Evolutionary conservation across 75 land plant genomes (phyloP), one percentile per base, ranked within the genome.

Genomic region (Pinus albicaulis): DNA sequence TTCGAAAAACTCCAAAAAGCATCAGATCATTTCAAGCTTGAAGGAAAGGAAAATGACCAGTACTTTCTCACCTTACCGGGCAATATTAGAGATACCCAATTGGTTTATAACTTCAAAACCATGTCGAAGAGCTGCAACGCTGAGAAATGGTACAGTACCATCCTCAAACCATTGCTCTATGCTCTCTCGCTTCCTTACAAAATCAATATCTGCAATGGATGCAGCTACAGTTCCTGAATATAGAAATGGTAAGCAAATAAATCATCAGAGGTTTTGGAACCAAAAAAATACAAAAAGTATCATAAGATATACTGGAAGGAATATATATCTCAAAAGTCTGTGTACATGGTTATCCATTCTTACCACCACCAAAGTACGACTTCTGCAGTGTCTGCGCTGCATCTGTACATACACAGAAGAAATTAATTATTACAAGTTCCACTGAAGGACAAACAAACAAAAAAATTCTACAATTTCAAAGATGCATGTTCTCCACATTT

Each of bases 351-450:
- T 73, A 34, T 56, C 57, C 74, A 6, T 16, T 78, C 88, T 72
- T 60, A 96, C 99, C 99, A 87, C 99, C 99, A 80, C 95, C 90
- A 59, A 96, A 96, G 64, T 94, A 96, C 12, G 80, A 86, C 77
- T 89, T 94, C 78, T 87, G 86, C 71, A 96, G 63, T n/a, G 89
- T 57, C 57, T 73, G 70, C 16, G 93, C 90, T 56, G 95, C 92
- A 68, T 92, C 99, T 96, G 95, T 53, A 57, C 48, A 22, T 59
- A 59, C 52, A 44, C 53, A 48, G 12, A 48, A 48, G 53, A 48
- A 48, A 48, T 2, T 48, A 10, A 48, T 48, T 48, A 48, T 48
- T 48, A 48, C 10, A 48, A 48, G 11, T 48, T 10, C 53, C 10
- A 48, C 53, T 8, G 12, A 8, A 44, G 11, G 11, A 48, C 53